Evolutionary conservation across 345 rosid species (phyloP), one percentile per base, ranked within the genome.

Genomic region (Eucalyptus lansdowneana): DNA sequence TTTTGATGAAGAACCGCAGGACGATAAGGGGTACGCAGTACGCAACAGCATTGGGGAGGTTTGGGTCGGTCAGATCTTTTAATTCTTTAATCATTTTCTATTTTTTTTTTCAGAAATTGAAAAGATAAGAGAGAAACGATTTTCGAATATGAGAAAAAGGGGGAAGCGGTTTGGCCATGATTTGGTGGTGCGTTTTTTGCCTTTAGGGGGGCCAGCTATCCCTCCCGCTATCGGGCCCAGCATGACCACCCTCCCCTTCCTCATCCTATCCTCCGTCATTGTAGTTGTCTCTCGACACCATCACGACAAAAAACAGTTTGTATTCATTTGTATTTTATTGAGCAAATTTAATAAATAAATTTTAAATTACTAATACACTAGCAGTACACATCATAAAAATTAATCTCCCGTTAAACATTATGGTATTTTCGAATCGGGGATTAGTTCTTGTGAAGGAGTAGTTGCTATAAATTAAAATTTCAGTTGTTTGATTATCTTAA

Each of bases 391-490:
- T 34, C 3, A 17, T 16, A 34, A 69, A 69, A 9, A 69, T 3
- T 17, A 0, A 9, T 31, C 42, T 9, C 13, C 24, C 0, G 1
- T 69, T 69, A 5, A 69, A 3, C 13, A 5, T 69, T 34, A 15
- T 0, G 3, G 4, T 34, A 69, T 17, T 34, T 34, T 69, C 2
- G 4, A 34, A 69, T 17, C 2, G 0, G 13, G 2, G 13, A 31
- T 69, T 2, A 34, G 7, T 17, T 69, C 3, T 31, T 3, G 24
- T 9, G 11, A 0, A 0, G 6, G 24, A 31, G 22, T 9, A 69
- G 2, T 69, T 53, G 56, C 22, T 31, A 0, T 65, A 4, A n/a
- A 65, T n/a, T 65, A n/a, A 4, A 15, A 65, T 8, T n/a, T 15
- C 21, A 0, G 0, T 34, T 22, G 1, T 56, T 56, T 56, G 3